These are phyloP conservation scores for Psilocybe subaeruginosa DNA, from an alignment of 768 basidiomycete species.

Conservation along the genomic window DNA sequence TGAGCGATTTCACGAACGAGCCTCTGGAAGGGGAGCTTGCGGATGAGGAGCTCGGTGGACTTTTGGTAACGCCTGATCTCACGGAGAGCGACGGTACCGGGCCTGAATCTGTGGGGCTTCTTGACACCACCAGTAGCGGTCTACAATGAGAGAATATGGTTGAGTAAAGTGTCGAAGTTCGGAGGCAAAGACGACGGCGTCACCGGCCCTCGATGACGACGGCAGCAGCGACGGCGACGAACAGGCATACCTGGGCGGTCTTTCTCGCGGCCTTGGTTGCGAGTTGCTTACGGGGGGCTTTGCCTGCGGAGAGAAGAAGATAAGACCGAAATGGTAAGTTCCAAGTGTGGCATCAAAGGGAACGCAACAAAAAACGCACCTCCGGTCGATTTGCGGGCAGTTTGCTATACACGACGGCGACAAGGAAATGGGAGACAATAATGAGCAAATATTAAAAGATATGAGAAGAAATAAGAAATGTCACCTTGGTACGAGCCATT, in stretches of 20 bases:
- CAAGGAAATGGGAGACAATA: conserved; percentile 22
- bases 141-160: conserved; percentile 31
- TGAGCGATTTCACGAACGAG: conserved; percentile 97
- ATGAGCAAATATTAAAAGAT: conserved; percentile 11
- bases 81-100: conserved; percentile 98
- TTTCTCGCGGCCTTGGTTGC: conserved; percentile 96
- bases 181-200: conserved; percentile 1
- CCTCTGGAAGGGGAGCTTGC: conserved; percentile 99
- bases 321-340: conserved; percentile 16
- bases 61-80: conserved; percentile 99
- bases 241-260: conserved; percentile 67
- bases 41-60: conserved; percentile 97
- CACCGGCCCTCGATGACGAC: conserved; percentile 18
- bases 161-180: conserved; percentile 8
- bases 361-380: conserved; percentile 49
- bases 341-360: conserved; percentile 7
- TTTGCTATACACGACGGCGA: conserved; percentile 70
- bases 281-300: conserved; percentile 92
- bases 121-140: conserved; percentile 95
- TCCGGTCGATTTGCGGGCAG: conserved; percentile 99
- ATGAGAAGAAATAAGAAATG: conserved; percentile 24
- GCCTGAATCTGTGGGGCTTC: conserved; percentile 98
- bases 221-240: conserved; percentile 29
- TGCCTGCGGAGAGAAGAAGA: conserved; percentile 51
- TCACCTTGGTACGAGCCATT: conserved; percentile 92